Evolutionary conservation across 2,329 filamentous ascomycete species (phyloP), one percentile per base, ranked within the genome.

Genomic region (Emergomyces orientalis): DNA sequence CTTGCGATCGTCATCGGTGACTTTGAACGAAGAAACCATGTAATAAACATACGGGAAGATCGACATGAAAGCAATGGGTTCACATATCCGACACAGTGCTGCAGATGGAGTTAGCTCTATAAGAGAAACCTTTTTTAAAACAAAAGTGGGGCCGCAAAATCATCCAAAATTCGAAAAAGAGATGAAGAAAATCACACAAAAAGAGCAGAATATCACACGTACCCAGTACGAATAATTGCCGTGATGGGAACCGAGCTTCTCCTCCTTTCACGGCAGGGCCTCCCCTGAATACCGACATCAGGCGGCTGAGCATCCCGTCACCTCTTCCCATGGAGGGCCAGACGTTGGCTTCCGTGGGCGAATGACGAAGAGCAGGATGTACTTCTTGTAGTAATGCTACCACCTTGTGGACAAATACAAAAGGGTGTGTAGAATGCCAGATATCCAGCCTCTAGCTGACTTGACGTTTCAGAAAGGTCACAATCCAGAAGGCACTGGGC

Each of bases 51-150:
- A 99, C 1, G 94, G 94, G 74, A 99, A 97, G 69, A 97, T 97
- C 61, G 92, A 97, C 91, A 97, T 97, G 82, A 99, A 97, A 6
- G 94, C 94, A 75, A 99, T 97, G 60, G 94, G 94, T 75, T 99
- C 94, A 81, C 91, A 97, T 80, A 99, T 93, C 72, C 94, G 88
- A 78, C 92, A 96, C 72, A 96, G 82, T 55, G 91, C 92, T 95
- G 27, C 19, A 56, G 32, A 41, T 56, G 37, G 30, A 60, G 30
- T 56, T 63, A 47, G 52, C 25, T n/a, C 13, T 57, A 19, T 27
- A 14, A 47, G 17, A 32, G n/a, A 49, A 27, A 57, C 22, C 39
- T 13, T 22, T 39, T 41, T 37, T 8, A 37, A 13, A 22, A 6
- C 39, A 11, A 19, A 27, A 41, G 11, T 1, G 9, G 56, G 45